These are phyloP conservation scores for Sugiyamaella paludigena DNA, from an alignment of 1,139 yeast genomes.

Conservation along the genomic window DNA sequence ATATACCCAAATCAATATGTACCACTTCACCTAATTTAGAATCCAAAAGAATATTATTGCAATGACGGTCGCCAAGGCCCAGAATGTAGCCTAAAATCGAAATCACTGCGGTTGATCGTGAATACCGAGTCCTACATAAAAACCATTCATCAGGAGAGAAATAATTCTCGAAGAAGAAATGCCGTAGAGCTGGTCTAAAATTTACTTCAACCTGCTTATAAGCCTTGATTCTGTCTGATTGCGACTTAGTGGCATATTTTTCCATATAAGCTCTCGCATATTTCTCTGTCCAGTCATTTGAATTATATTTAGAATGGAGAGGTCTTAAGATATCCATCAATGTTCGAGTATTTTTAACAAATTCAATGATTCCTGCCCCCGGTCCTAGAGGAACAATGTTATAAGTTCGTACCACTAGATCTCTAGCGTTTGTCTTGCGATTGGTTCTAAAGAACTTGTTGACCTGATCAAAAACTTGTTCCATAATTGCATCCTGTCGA, in stretches of 20 bases:
- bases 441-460: conserved; percentile 63
- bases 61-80: conserved; percentile 94
- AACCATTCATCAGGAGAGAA: conserved; percentile 62
- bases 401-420: conserved; percentile 72
- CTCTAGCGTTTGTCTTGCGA: conserved; percentile 54
- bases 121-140: conserved; percentile 58
- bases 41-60: conserved; percentile 86
- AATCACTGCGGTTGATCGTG: conserved; percentile 77
- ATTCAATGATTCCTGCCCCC: conserved; percentile 83
- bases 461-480: conserved; percentile 89
- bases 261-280: conserved; percentile 69
- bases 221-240: conserved; percentile 47
- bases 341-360: conserved; percentile 75
- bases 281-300: conserved; percentile 48
- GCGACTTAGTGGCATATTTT: conserved; percentile 49
- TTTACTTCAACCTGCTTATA: conserved; percentile 51
- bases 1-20: conserved; percentile 94
- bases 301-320: conserved; percentile 48
- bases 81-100: conserved; percentile 84
- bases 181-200: conserved; percentile 64
- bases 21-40: conserved; percentile 80
- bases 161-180: conserved; percentile 71
- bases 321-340: conserved; percentile 65
- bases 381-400: conserved; percentile 90
- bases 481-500: conserved; percentile 96